A percentile compares a stretch with the other conserved stretches of the same genome.
These are phyloP conservation scores for Tetradesmus lagerheimii DNA, from an alignment of 139 green algal genomes.

Conservation along the genomic window DNA sequence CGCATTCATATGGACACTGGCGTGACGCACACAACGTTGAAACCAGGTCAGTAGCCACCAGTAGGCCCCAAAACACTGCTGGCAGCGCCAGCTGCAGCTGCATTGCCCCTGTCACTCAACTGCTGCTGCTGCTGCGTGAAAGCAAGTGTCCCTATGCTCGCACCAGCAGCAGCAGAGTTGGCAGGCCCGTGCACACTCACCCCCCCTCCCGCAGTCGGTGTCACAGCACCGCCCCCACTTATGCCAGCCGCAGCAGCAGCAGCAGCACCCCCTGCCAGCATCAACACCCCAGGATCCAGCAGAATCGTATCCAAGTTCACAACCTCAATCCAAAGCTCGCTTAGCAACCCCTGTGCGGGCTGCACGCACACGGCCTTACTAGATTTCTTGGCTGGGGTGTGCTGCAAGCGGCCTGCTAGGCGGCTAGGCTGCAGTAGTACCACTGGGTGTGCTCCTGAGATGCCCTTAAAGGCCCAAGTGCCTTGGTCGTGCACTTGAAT, in stretches of 20 bases:
- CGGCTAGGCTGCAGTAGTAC: conserved; percentile 45
- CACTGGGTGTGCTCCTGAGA: conserved; percentile 45
- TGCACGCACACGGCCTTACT: conserved; percentile 35
- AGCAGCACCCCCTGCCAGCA: not conserved
- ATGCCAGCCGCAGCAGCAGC: not conserved
- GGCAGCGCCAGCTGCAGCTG: not conserved
- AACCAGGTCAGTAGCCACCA: not conserved
- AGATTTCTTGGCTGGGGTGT: not conserved
- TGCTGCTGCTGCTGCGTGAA: not conserved
- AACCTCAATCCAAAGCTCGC: conserved; percentile 30
- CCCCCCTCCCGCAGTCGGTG: not conserved
- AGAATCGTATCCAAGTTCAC: conserved; percentile 39
- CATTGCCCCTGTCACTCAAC: not conserved
- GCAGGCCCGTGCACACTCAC: not conserved
- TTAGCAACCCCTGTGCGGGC: not conserved
- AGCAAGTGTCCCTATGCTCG: not conserved
- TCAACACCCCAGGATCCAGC: conserved; percentile 12
- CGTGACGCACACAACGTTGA: no score
- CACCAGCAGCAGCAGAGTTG: not conserved
- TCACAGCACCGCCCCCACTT: not conserved
- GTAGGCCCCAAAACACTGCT: not conserved
- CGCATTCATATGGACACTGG: not conserved
- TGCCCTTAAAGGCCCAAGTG: conserved; percentile 54
- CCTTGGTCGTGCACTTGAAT: conserved; percentile 52
- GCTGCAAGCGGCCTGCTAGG: not conserved